phyloP scores from a whole-genome alignment of 2,329 filamentous ascomycete genomes.

The Neurospora sp. region DNA sequence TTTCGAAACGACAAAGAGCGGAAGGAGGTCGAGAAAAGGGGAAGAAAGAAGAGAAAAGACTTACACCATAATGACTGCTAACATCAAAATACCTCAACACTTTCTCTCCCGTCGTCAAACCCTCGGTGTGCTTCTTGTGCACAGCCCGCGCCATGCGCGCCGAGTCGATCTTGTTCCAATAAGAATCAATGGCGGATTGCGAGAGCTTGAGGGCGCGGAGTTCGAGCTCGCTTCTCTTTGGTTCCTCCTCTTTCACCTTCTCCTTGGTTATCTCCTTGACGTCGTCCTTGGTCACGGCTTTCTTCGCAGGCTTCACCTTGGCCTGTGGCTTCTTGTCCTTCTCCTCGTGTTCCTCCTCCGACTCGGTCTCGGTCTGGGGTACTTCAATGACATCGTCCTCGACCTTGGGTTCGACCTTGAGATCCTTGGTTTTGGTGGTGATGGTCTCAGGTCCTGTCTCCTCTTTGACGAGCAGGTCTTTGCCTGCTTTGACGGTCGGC shows the following conservation, averaged over 20 bases:
- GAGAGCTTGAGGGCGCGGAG: constrained; percentile 53
- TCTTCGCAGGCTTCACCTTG: constrained; percentile 6
- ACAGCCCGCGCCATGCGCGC: constrained; percentile 59
- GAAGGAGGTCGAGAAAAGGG: not conserved
- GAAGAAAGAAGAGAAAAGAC: constrained; percentile 27
- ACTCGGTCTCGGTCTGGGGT: constrained; percentile 7
- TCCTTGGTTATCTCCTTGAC: constrained; percentile 16
- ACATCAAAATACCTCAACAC: constrained; percentile 88
- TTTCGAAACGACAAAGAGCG: not conserved
- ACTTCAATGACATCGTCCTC: not conserved
- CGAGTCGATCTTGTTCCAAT: constrained; percentile 67
- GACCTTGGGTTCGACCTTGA: not conserved
- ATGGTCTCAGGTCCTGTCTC: constrained; percentile 16
- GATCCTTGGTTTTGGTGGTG: not conserved
- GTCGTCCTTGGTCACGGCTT: constrained; percentile 10
- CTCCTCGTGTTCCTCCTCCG: constrained; percentile 17
- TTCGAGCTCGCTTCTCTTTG: constrained; percentile 41
- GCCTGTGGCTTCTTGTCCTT: constrained; percentile 13
- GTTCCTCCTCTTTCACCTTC: constrained; percentile 15
- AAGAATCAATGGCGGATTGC: constrained; percentile 60
- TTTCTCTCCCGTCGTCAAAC: constrained; percentile 66
- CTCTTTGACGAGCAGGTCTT: constrained; percentile 29
- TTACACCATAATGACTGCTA: constrained; percentile 81
- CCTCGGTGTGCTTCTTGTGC: constrained; percentile 54
- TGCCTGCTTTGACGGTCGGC: constrained; percentile 35